phyloP scores from a whole-genome alignment of 495 filamentous ascomycete genomes.

The Stereocaulon alpinum region DNA sequence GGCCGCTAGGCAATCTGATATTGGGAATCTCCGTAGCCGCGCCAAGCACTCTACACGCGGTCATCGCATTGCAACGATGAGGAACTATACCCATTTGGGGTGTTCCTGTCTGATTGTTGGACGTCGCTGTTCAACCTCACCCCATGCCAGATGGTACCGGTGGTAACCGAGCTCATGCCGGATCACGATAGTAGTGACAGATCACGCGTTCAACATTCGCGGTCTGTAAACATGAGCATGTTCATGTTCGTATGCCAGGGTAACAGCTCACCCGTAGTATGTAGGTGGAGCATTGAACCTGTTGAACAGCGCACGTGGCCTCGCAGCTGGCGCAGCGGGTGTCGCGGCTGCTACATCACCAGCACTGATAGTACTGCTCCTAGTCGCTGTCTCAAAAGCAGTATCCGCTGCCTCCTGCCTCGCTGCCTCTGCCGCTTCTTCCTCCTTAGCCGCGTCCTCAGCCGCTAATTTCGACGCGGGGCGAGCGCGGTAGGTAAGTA shows the following conservation, averaged over 20 bases:
- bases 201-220: not conserved
- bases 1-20: too few relatives aligned
- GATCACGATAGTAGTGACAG: too few relatives aligned
- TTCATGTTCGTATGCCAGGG: not conserved
- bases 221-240: slow-evolving; percentile 1
- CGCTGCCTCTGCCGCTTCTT: not conserved
- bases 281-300: slow-evolving; percentile 3
- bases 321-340: not conserved
- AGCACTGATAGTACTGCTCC: not conserved
- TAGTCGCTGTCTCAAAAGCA: not conserved
- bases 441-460: not conserved
- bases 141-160: too few relatives aligned
- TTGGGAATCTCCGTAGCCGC: too few relatives aligned
- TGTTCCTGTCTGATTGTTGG: too few relatives aligned
- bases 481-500: slow-evolving; percentile 4
- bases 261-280: slow-evolving; percentile 1
- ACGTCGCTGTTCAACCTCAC: too few relatives aligned
- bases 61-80: too few relatives aligned
- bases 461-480: not conserved
- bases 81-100: too few relatives aligned
- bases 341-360: not conserved
- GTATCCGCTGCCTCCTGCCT: not conserved
- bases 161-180: too few relatives aligned
- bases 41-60: too few relatives aligned
- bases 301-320: not conserved